Evolutionary conservation across 768 basidiomycete genomes (phyloP).

Genomic region (Termitomyces sp.): DNA sequence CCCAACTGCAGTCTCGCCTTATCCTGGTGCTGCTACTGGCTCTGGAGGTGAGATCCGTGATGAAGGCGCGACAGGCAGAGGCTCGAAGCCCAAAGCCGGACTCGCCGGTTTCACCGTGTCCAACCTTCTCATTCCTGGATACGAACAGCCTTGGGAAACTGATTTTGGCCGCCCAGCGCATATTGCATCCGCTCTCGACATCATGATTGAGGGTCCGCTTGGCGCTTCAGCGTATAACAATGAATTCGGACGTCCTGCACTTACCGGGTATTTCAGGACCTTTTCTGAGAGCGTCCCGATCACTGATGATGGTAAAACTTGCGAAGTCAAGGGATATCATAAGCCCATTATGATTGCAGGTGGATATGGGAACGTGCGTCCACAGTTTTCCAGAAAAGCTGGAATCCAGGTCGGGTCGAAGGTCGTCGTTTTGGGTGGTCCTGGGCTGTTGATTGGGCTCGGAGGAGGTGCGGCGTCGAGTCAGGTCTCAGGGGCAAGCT

Average conservation of each 20-base stretch:
- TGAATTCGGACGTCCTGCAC: constrained; percentile 92
- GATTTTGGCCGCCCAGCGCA: constrained; percentile 88
- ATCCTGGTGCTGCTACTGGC: constrained; percentile 97
- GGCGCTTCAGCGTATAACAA: constrained; percentile 97
- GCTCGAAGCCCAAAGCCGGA: constrained; percentile 95
- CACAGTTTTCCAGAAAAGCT: constrained; percentile 74
- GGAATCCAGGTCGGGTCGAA: constrained; percentile 77
- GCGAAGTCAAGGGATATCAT: constrained; percentile 90
- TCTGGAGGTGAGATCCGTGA: constrained; percentile 98
- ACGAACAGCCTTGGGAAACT: constrained; percentile 91
- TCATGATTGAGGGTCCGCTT: constrained; percentile 95
- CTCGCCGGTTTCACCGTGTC: constrained; percentile 90
- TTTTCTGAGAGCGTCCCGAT: constrained; percentile 76
- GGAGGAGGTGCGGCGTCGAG: constrained; percentile 97
- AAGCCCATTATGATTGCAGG: constrained; percentile 99
- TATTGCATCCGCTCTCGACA: constrained; percentile 90
- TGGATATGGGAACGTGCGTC: constrained; percentile 90
- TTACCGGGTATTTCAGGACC: constrained; percentile 93
- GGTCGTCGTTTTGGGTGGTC: constrained; percentile 91
- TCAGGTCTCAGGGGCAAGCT: constrained; percentile 84
- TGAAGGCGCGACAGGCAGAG: constrained; percentile 92
- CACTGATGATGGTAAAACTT: constrained; percentile 35
- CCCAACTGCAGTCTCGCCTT: constrained; percentile 97
- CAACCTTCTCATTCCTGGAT: constrained; percentile 89
- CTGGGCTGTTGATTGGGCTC: constrained; percentile 92